phyloP scores from a whole-genome alignment of 352 stramenopile species.

The Phytophthora capsici region DNA sequence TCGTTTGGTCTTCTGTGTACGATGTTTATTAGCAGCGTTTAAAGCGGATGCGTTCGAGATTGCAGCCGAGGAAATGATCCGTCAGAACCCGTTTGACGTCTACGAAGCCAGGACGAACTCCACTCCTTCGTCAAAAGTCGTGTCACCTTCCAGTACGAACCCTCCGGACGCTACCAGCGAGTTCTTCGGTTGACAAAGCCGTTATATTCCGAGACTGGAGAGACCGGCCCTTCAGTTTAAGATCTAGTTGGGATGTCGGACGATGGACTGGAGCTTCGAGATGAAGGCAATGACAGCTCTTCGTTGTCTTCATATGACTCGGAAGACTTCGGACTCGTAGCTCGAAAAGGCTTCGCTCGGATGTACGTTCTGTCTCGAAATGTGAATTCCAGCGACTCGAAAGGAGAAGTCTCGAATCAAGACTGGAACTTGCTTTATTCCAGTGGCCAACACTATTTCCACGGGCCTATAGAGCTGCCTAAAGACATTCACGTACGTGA shows the following conservation, averaged over 20 bases:
- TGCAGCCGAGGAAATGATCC: conserved; percentile 32
- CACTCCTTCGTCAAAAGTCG: conserved; percentile 18
- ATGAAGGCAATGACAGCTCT: conserved; percentile 29
- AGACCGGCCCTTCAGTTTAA: conserved; percentile 3
- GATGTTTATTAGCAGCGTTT: conserved; percentile 28
- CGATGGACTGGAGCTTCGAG: conserved; percentile 20
- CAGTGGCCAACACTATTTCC: conserved; percentile 66
- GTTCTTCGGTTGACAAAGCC: conserved; percentile 34
- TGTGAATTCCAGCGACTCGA: conserved; percentile 21
- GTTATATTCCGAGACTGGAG: background rate
- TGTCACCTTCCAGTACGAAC: conserved; percentile 31
- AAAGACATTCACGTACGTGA: conserved; percentile 28
- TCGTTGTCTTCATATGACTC: conserved; percentile 65
- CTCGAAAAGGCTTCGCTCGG: conserved; percentile 60
- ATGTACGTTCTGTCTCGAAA: conserved; percentile 63
- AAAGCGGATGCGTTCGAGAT: conserved; percentile 29
- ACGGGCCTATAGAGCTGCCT: conserved; percentile 52
- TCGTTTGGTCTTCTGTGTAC: conserved; percentile 38
- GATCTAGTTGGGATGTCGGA: conserved; percentile 19
- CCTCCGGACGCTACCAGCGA: conserved; percentile 28
- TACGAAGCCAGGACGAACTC: conserved; percentile 28
- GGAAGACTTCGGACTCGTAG: conserved; percentile 56
- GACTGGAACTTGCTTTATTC: conserved; percentile 60
- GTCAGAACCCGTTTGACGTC: conserved; percentile 25
- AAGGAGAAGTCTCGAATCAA: conserved; percentile 12